Base-by-base conservation (phyloP, 129 eudicot genomes). In the Chrysanthemum makinoi region DNA sequence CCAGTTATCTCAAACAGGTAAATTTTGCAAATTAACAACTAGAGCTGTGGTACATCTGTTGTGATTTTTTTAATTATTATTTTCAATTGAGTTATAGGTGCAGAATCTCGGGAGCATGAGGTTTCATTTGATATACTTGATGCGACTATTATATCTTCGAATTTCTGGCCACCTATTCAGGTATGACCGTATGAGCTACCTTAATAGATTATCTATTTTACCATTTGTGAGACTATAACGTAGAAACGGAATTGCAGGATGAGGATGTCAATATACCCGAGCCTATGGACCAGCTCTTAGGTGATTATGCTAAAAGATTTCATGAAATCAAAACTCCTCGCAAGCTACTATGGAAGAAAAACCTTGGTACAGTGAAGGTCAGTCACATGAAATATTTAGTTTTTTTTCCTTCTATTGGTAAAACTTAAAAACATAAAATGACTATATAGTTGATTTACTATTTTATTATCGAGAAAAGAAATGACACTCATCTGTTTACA, bases 101-200 rank as follows among this genome's bases (percentile, higher is more conserved):
- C 77, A n/a, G 80, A 83, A 13, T 43, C 56, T 18, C 66, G 63
- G 68, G 89, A 89, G 70, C 58, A 61, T 68, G 96, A 62, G 50
- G 30, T 80, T 47, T 77, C 96, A 6, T 75, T 89, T 69, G 93
- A 87, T 79, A 65, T 65, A 66, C 80, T 94, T 62, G 77, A 82
- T 82, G 88, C 97, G 62, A 85, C 98, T 54, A 90, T 94, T 77
- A 87, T 94, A 74, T 94, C 98, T 22, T 87, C 98, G 16, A 94
- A 94, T 84, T 94, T 94, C 86, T 94, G 98, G 98, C 98, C 98
- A 76, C 97, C 98, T 44, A 94, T 94, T 67, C 97, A 94, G 95
- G 97, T 87, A 80, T 69, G 67, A 60, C 9, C 22, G 97, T 87
- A 77, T 69, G 67, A 60, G 11, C 22, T 62, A 43, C 58, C 46